phyloP scores from a whole-genome alignment of 305 asterid genomes.

The Fraxinus ornus region DNA sequence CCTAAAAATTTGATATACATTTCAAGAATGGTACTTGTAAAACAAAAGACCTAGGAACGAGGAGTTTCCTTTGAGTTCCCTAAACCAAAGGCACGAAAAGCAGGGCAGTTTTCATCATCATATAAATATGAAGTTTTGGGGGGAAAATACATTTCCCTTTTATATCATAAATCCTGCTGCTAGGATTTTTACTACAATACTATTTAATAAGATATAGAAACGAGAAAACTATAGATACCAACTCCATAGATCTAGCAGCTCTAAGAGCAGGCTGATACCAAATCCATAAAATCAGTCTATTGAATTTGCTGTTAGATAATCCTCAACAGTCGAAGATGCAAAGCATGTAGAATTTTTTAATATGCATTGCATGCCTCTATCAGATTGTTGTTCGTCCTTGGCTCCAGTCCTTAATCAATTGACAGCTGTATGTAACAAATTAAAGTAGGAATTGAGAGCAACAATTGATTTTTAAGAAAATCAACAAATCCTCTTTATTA shows the following conservation, averaged over 20 bases:
- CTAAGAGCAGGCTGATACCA: conserved; percentile 13
- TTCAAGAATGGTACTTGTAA: conserved; percentile 18
- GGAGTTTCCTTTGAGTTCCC: neutral
- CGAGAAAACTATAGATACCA: conserved; percentile 9
- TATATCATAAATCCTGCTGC: neutral
- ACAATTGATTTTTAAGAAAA: neutral
- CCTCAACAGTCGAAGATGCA: neutral
- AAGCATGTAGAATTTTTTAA: neutral
- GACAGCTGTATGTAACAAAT: neutral
- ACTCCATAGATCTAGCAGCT: conserved; percentile 8
- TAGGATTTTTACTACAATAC: neutral
- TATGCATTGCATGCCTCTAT: neutral
- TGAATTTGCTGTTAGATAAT: conserved; percentile 3
- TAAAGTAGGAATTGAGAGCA: neutral
- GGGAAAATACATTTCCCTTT: conserved; percentile 2
- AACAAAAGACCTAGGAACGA: conserved; percentile 13
- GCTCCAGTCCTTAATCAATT: neutral
- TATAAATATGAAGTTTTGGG: neutral
- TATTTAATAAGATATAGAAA: neutral
- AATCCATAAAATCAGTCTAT: neutral
- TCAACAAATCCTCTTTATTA: neutral
- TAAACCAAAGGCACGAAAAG: conserved; percentile 12
- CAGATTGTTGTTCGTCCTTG: neutral
- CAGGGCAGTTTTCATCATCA: conserved; percentile 3
- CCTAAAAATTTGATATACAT: conserved; percentile 50